Conservation (phyloP, 2,329 filamentous ascomycete genomes). For the Tolypocladium cylindrosporum region DNA sequence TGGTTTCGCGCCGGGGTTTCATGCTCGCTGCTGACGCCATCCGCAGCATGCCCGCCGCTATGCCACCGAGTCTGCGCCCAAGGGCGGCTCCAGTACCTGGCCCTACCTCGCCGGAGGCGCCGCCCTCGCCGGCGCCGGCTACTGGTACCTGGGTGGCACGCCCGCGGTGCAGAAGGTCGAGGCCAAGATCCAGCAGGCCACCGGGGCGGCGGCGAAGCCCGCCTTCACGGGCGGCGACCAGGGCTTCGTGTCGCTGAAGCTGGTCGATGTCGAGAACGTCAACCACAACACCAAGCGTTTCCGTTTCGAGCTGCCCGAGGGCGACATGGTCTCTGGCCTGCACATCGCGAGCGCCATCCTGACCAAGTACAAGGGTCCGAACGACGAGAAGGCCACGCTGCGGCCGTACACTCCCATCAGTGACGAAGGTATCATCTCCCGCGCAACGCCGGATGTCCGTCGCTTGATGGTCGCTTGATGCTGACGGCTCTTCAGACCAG, state of each 20-base stretch:
- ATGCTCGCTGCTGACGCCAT: constrained; percentile 16
- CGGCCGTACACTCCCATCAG: constrained; percentile 88
- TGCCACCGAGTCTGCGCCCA: constrained; percentile 49
- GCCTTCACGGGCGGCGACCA: constrained; percentile 77
- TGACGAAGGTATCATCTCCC: constrained; percentile 56
- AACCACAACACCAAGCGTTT: constrained; percentile 95
- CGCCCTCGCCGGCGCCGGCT: constrained; percentile 45
- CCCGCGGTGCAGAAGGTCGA: constrained; percentile 47
- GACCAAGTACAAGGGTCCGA: constrained; percentile 82
- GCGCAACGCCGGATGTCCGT: not conserved
- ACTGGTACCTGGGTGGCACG: constrained; percentile 46
- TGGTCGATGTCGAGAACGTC: constrained; percentile 67
- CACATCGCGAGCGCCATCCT: constrained; percentile 76
- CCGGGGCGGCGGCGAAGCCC: constrained; percentile 33
- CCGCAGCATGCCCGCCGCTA: constrained; percentile 49
- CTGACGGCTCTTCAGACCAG: constrained; percentile 39
- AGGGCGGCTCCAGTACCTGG: constrained; percentile 47
- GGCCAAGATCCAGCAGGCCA: constrained; percentile 33
- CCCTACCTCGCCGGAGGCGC: constrained; percentile 52
- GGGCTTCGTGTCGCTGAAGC: constrained; percentile 73
- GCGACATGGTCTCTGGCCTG: constrained; percentile 76
- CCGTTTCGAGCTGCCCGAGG: constrained; percentile 77
- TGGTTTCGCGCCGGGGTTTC: not conserved
- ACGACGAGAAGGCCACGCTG: constrained; percentile 75
- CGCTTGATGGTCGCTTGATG: not conserved